Base-by-base conservation (phyloP, 2,329 filamentous ascomycete genomes). In the Alternaria tenuissima region DNA sequence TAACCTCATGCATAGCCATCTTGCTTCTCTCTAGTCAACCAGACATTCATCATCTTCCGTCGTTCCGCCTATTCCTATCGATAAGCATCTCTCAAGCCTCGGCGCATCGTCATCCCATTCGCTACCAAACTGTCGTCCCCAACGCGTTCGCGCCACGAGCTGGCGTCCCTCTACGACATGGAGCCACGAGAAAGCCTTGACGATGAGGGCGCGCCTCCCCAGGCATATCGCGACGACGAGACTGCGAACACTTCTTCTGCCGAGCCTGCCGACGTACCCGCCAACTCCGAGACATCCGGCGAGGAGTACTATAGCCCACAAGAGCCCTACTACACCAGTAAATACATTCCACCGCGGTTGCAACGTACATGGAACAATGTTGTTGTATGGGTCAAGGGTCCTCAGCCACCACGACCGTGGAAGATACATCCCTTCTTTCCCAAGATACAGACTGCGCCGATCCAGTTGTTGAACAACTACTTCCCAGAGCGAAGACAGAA, bases 361-460 rank as follows among this genome's bases (percentile, higher is more conserved):
- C 76, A 67, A 75, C 74, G 53, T 71, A 74, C 71, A 49, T 82
- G 80, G 76, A 64, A 55, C 22, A 72, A 67, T 5, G 74, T 76
- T 5, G 76, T 74, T 57, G 83, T 28, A 68, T 85, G 83, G 83
- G 77, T 81, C 12, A 80, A 81, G 64, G 83, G 83, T 0, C 83
- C 83, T 1, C 72, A 82, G 55, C 82, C 83, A 8, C 80, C 83
- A 16, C 75, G 82, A 30, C 79, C 79, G 36, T 85, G 81, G 78
- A 80, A 75, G 54, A 85, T 85, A 44, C 76, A 66, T 1, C 82
- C 83, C 0, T 73, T 91, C 56, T 86, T 93, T 52, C 90, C 91
- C 2, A 73, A 72, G 12, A 76, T 93, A 12, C 92, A 95, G 75
- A 84, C 87, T 63, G 86, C 86, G 32, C 92, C 91, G 1, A 80